Base-by-base conservation (phyloP, 257 asterid genomes). In the Penstemon eatonii region DNA sequence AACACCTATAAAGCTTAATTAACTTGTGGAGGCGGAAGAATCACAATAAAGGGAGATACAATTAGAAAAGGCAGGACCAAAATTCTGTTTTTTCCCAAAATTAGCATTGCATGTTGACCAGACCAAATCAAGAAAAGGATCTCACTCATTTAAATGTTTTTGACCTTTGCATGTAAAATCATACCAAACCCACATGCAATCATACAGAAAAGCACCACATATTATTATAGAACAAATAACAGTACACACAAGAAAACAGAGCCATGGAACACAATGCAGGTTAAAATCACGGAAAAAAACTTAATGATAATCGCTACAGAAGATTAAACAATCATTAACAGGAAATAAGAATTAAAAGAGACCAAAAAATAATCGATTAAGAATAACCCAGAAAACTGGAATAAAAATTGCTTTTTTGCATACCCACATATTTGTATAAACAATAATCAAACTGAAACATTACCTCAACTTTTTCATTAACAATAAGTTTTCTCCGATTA, bases 71-170 rank as follows among this genome's bases (percentile, higher is more conserved):
- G 7, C 44, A 6, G 43, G 8, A 56, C 7, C 54, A 72, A 19
- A 25, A 44, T 13, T 44, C 51, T 25, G 8, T 9, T 41, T 18
- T 54, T 15, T 58, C 63, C 60, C 62, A 67, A 63, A 50, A 8
- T 44, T 64, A 69, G 56, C 56, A 49, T 18, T 63, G 65, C 64
- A 65, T 70, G 69, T 46, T 41, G 61, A 78, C 33, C 19, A 64
- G 75, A 45, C 62, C 58, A 41, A 68, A 71, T 43, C 72, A 72
- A 75, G 42, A 62, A 76, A 47, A 62, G 52, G 36, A 68, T 67
- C 66, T 40, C n/a, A 63, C 15, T 15, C 52, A 71, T 57, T 47
- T 4, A 57, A 10, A 13, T 13, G 18, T 15, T 10, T 9, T 12
- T 3, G 54, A 49, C 11, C 54, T 49, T 10, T 6, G 67, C 4